A percentile compares a stretch with the other conserved stretches of the same genome.
phyloP scores from a whole-genome alignment of 805 yeast genomes.

The Metschnikowia matae region DNA sequence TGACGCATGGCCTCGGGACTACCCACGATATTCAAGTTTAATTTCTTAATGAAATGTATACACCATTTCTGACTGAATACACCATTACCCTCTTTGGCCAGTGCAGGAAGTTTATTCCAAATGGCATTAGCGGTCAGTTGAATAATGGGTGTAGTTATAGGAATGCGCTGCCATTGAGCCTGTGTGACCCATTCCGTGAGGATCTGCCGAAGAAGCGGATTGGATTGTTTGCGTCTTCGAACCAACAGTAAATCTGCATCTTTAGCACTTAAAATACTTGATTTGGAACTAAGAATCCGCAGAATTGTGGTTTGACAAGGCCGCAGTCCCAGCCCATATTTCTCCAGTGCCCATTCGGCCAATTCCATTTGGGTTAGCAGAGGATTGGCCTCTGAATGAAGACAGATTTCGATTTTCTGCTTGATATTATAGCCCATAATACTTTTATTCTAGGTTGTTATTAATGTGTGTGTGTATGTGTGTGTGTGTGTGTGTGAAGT shows the following conservation, averaged over 20 bases:
- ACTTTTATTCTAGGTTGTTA: too few relatives aligned
- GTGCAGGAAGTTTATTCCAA: conserved; percentile 56
- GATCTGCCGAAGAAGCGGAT: conserved; percentile 52
- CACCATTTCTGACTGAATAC: conserved; percentile 66
- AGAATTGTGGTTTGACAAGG: conserved; percentile 70
- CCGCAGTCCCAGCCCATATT: conserved; percentile 48
- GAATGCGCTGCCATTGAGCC: conserved; percentile 62
- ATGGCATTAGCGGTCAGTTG: conserved; percentile 60
- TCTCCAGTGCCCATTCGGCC: conserved; percentile 59
- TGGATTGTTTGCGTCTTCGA: conserved; percentile 51
- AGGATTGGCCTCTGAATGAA: conserved; percentile 64
- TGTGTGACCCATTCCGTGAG: conserved; percentile 68
- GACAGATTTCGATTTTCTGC: conserved; percentile 63
- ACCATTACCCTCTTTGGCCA: conserved; percentile 58
- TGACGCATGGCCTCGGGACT: conserved; percentile 38
- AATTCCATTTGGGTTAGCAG: conserved; percentile 63
- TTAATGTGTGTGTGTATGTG: too few relatives aligned
- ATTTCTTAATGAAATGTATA: conserved; percentile 41
- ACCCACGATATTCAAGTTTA: conserved; percentile 50
- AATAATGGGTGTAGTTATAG: conserved; percentile 59
- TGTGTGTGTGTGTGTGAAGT: too few relatives aligned
- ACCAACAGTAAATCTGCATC: conserved; percentile 50
- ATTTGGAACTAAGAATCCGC: conserved; percentile 53
- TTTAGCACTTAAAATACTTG: conserved; percentile 47
- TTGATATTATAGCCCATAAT: conserved; percentile 55